These are phyloP conservation scores for Elsinoe perseae DNA, from an alignment of 2,329 filamentous ascomycete genomes.

Conservation along the genomic window DNA sequence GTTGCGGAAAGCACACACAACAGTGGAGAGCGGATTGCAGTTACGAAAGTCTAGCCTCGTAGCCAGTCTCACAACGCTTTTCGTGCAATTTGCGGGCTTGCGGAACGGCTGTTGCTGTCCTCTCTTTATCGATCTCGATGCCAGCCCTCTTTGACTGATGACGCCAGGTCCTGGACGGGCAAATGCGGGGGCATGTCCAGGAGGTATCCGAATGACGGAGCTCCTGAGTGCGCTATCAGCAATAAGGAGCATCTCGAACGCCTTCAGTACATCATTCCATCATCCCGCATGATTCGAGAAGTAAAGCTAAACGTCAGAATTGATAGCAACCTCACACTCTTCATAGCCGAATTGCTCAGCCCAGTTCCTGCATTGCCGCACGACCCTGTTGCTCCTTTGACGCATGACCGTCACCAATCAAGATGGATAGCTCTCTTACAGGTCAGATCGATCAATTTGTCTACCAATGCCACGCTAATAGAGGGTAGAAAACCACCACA, in stretches of 20 bases:
- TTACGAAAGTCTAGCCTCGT: slow-evolving; percentile 1
- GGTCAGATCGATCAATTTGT: slow-evolving; percentile 6
- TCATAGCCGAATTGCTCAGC: neutral
- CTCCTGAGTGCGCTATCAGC: slow-evolving; percentile 3
- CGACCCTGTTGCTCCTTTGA: neutral
- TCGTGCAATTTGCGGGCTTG: slow-evolving; percentile 13
- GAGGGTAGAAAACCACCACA: slow-evolving; percentile 1
- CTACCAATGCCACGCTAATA: slow-evolving; percentile 6
- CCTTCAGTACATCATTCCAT: slow-evolving; percentile 8
- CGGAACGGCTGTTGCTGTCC: slow-evolving; percentile 9
- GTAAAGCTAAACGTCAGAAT: slow-evolving; percentile 1
- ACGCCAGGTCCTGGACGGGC: slow-evolving; percentile 3
- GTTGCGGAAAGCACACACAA: neutral
- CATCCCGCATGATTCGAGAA: neutral
- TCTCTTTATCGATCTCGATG: slow-evolving; percentile 9
- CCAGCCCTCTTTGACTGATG: neutral
- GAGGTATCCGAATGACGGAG: slow-evolving; percentile 11
- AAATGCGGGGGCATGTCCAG: slow-evolving; percentile 9
- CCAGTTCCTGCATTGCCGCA: slow-evolving; percentile 11
- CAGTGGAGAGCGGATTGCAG: slow-evolving; percentile 4
- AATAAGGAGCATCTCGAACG: slow-evolving; percentile 9
- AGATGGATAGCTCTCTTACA: neutral
- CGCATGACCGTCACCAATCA: neutral
- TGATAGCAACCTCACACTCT: neutral
- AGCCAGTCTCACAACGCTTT: slow-evolving; percentile 10